A percentile compares a stretch with the other conserved stretches of the same genome.
Evolutionary conservation across 2,329 filamentous ascomycete species (phyloP).

Genomic region (Chrysoporthe austroafricana): DNA sequence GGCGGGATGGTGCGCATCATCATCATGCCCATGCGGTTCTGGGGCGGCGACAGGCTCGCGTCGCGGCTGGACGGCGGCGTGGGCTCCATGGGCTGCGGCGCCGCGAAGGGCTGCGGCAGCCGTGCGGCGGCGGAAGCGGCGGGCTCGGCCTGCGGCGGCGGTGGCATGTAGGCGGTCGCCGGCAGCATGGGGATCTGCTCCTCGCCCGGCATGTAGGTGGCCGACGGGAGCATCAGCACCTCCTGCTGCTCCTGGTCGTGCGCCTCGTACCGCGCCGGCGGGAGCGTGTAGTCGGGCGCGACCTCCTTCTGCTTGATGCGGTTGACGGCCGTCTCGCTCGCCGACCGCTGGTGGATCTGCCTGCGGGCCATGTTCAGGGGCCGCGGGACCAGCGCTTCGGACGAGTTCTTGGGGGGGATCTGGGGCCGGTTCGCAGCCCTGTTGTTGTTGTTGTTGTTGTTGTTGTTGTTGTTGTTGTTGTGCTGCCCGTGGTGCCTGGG

Average conservation of each 20-base stretch:
- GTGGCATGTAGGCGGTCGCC: conserved; percentile 25
- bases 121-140: neutral
- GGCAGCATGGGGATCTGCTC: conserved; percentile 14
- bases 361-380: conserved; percentile 22
- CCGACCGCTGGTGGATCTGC: conserved; percentile 22
- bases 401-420: conserved; percentile 13
- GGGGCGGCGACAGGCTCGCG: conserved; percentile 24
- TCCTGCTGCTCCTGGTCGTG: conserved; percentile 10
- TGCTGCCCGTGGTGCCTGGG: conserved; percentile 19
- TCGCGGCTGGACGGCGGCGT: conserved; percentile 27
- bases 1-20: conserved; percentile 25
- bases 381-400: conserved; percentile 14
- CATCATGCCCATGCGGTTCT: conserved; percentile 24
- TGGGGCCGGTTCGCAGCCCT: neutral
- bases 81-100: conserved; percentile 25
- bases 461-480: neutral
- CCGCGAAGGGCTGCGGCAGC: conserved; percentile 21
- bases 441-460: neutral
- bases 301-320: conserved; percentile 10
- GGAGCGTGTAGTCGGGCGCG: conserved; percentile 22
- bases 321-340: conserved; percentile 22
- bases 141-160: neutral
- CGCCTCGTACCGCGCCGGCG: conserved; percentile 3
- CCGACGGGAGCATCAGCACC: conserved; percentile 12
- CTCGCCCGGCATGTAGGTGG: conserved; percentile 14